These are phyloP conservation scores for Lumnitzera racemosa DNA, from an alignment of 345 rosid genomes.

Conservation along the genomic window DNA sequence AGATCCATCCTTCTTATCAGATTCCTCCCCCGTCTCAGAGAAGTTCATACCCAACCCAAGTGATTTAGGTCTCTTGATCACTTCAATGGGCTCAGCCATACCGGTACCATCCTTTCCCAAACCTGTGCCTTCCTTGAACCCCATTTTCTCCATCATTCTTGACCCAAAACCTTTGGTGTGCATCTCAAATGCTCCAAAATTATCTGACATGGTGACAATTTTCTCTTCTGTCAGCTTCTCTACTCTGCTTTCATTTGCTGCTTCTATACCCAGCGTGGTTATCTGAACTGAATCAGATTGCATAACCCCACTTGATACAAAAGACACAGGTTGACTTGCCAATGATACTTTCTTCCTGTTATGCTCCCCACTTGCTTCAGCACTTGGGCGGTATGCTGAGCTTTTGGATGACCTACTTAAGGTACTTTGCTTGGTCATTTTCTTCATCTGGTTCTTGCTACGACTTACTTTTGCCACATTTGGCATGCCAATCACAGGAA, in stretches of 20 bases:
- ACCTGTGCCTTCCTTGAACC: slow-evolving; percentile 23
- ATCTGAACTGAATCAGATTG: slow-evolving; percentile 39
- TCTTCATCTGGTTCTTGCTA: slow-evolving; percentile 25
- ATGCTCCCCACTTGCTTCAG: slow-evolving; percentile 30
- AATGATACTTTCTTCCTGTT: slow-evolving; percentile 34
- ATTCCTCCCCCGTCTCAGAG: background rate
- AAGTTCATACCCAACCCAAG: slow-evolving; percentile 28
- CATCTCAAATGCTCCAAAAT: slow-evolving; percentile 69
- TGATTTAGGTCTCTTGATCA: slow-evolving; percentile 30
- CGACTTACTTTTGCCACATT: slow-evolving; percentile 23
- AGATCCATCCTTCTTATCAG: background rate
- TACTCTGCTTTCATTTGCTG: slow-evolving; percentile 13
- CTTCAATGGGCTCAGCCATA: slow-evolving; percentile 29
- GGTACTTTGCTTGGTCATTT: slow-evolving; percentile 11
- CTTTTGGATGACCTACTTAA: slow-evolving; percentile 27
- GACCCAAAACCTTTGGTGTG: slow-evolving; percentile 87
- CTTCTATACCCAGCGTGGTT: slow-evolving; percentile 16
- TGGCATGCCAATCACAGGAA: slow-evolving; percentile 37
- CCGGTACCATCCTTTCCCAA: slow-evolving; percentile 33
- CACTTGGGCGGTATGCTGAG: slow-evolving; percentile 9
- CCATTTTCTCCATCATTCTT: slow-evolving; percentile 37
- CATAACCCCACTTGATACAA: slow-evolving; percentile 65
- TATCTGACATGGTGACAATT: slow-evolving; percentile 20
- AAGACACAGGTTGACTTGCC: slow-evolving; percentile 72
- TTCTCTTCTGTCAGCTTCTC: slow-evolving; percentile 14